Conservation (phyloP, 2,329 filamentous ascomycete species). For the Colletotrichum sp. region DNA sequence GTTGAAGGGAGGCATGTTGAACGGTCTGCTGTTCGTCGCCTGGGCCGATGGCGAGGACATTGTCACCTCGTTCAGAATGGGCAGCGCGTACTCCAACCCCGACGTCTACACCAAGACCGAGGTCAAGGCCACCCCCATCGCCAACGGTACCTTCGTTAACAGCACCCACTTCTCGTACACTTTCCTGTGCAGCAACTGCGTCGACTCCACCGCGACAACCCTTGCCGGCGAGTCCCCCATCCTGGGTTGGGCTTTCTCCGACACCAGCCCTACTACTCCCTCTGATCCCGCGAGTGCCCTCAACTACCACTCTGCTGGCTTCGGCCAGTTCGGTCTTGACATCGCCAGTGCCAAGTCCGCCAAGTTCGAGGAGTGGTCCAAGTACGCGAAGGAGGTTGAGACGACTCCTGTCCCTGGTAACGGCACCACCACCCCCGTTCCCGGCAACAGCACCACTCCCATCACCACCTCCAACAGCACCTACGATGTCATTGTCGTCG, state of each 20-base stretch:
- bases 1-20: slow-evolving; percentile 50
- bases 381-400: slow-evolving; percentile 8
- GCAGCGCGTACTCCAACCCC: slow-evolving; percentile 50
- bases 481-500: slow-evolving; percentile 44
- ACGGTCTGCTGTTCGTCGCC: slow-evolving; percentile 51
- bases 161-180: slow-evolving; percentile 57
- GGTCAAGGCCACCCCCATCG: slow-evolving; percentile 47
- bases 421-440: slow-evolving; percentile 15
- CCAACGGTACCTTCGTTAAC: slow-evolving; percentile 57
- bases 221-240: slow-evolving; percentile 30
- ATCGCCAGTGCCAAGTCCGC: slow-evolving; percentile 36
- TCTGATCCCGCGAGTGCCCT: slow-evolving; percentile 36
- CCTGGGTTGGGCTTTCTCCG: slow-evolving; percentile 45
- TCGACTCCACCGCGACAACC: slow-evolving; percentile 36
- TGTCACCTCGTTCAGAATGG: slow-evolving; percentile 30
- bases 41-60: slow-evolving; percentile 53
- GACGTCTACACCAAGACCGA: slow-evolving; percentile 44
- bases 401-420: not conserved
- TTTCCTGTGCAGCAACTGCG: slow-evolving; percentile 54
- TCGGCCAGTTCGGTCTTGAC: slow-evolving; percentile 39
- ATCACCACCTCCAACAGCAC: slow-evolving; percentile 32
- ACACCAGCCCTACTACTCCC: slow-evolving; percentile 32
- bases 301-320: slow-evolving; percentile 43
- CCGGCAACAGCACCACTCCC: slow-evolving; percentile 26
- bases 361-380: slow-evolving; percentile 22